Base-by-base conservation (phyloP, 495 filamentous ascomycete genomes). In the Thermothielavioides terrestris region DNA sequence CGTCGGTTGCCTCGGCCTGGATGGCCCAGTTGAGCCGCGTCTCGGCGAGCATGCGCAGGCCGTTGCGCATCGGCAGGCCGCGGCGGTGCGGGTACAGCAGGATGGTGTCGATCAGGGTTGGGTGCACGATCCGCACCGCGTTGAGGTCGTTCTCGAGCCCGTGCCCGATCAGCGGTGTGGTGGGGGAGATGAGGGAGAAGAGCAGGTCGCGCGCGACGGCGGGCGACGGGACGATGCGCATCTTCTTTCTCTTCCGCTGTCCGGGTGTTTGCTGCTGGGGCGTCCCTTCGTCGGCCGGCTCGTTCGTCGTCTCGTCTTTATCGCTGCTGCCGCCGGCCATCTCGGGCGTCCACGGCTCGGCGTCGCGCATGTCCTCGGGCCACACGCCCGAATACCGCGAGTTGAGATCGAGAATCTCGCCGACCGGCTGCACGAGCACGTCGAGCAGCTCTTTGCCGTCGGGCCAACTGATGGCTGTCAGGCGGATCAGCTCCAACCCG, bases 111-210 rank as follows among this genome's bases (percentile, higher is more conserved):
- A 97, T 76, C 39, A 96, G 75, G 1, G 77, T 83, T 0, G 83
- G 85, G 58, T 98, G 92, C 38, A 94, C 81, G 36, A 98, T 74
- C 11, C 92, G 81, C 39, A 82, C 70, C 12, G 81, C 77, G 61
- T 92, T 92, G 20, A 98, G 75, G 60, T 98, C 92, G 61, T 98
- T 98, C 59, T 97, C 92, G 9, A 97, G 80, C 6, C 87, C 90
- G 65, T 98, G 92, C 18, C 92, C 92, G 35, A 97, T 85, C 5
- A 98, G 66, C 0, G 88, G 88, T 0, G 89, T 96, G 1, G 74
- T 65, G 0, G 87, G 84, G 14, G 79, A 71, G 30, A 97, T 72
- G 42, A 84, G 68, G 0, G 72, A 67, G 66, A 89, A 84, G 9
- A 97, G 74, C 1, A 95, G 71, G 1, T 73, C 64, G 10, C 92